These are phyloP conservation scores for Acanthamoeba castellanii DNA, from an alignment of 208 protist genomes.

Conservation along the genomic window DNA sequence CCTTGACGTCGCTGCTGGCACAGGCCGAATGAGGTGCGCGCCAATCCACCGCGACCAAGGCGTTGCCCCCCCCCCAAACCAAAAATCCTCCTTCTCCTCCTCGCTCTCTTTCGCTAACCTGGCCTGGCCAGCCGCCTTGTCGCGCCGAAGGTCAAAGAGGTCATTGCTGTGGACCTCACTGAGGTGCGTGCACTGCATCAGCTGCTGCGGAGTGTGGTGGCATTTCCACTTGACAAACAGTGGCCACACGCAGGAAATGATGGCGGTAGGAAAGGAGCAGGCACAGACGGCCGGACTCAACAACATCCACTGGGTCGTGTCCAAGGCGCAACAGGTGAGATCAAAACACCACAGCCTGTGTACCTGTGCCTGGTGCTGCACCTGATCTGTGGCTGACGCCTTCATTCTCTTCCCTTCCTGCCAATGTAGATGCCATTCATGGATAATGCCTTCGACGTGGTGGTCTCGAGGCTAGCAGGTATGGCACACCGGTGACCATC, in stretches of 20 bases:
- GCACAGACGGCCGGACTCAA: not conserved
- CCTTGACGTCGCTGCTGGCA: not conserved
- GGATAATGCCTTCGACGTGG: not conserved
- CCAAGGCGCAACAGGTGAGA: not conserved
- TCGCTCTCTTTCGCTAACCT: not conserved
- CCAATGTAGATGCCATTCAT: not conserved
- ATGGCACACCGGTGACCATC: not conserved
- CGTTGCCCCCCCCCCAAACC: too few species aligned
- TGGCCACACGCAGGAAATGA: not conserved
- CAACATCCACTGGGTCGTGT: not conserved
- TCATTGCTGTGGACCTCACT: not conserved
- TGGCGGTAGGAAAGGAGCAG: not conserved
- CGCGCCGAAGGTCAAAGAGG: not conserved
- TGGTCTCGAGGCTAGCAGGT: not conserved
- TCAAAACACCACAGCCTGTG: not conserved
- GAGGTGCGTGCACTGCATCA: not conserved
- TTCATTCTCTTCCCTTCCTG: too few species aligned
- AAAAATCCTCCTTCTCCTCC: not conserved
- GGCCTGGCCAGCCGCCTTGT: not conserved
- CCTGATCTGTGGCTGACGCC: not conserved
- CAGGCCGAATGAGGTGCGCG: not conserved
- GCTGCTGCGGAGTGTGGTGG: not conserved
- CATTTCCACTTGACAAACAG: not conserved
- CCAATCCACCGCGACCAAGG: too few species aligned
- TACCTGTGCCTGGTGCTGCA: too few species aligned